Base-by-base conservation (phyloP, 2,329 filamentous ascomycete species). In the Penicillium frequentans region DNA sequence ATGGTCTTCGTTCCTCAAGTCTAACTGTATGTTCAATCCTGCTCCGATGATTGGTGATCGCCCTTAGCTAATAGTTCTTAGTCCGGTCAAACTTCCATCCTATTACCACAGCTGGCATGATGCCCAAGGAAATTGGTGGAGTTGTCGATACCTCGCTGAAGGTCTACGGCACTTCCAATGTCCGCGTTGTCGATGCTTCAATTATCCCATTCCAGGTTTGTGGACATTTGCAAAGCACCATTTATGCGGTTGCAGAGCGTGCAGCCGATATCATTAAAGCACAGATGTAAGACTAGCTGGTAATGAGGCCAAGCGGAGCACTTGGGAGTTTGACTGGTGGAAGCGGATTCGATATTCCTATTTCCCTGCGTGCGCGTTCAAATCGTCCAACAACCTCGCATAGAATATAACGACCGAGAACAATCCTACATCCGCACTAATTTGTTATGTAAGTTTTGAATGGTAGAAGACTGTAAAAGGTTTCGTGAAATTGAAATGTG, bases 101-200 rank as follows among this genome's bases (percentile, higher is more conserved):
- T 3, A 62, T 68, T 19, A 67, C 69, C 33, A 73, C 70, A 1
- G 59, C 65, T 27, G 64, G 70, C 6, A 74, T 74, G 70, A 51
- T 73, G 52, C 71, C 71, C 8, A 63, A 66, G 39, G 63, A 69
- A 6, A 39, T 65, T 21, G 70, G 71, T 26, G 71, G 74, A 14
- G 74, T 76, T 13, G 70, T 74, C 2, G 62, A 73, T 49, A 56
- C 63, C 3, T 65, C 59, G 4, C 43, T 74, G 43, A 66, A 63
- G 47, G 71, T 74, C 24, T 70, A 74, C 47, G 70, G 71, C 7
- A 73, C 71, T 1, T 58, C 59, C 0, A 74, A 73, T 56, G 54
- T 73, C 8, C 62, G 71, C 5, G 67, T 73, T 16, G 65, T 70
- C 4, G 71, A 74, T 60, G 70, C 70, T 16, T 71, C 68, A 47